Evolutionary conservation across 2,329 filamentous ascomycete genomes (phyloP).

Genomic region (Chalara sp.): DNA sequence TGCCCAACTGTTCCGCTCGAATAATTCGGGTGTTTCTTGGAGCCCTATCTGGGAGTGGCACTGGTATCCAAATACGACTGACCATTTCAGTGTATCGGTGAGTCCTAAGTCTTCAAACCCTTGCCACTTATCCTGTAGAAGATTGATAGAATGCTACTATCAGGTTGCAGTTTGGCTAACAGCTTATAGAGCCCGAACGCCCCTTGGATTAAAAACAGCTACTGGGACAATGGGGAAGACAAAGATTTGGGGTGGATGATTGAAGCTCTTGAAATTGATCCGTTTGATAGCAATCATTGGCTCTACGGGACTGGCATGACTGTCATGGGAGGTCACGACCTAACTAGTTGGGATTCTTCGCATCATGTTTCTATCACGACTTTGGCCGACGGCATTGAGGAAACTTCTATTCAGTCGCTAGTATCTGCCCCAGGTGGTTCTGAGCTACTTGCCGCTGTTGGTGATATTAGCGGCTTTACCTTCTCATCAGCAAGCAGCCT

Average conservation of each 20-base stretch:
- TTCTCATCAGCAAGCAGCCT: conserved; percentile 4
- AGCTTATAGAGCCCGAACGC: conserved; percentile 8
- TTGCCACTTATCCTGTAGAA: neutral
- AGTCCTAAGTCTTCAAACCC: neutral
- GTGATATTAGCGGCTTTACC: conserved; percentile 19
- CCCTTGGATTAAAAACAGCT: conserved; percentile 12
- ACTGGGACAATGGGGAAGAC: conserved; percentile 6
- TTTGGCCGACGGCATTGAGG: conserved; percentile 21
- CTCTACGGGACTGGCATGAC: conserved; percentile 51
- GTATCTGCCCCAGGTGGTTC: conserved; percentile 15
- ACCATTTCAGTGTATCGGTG: conserved; percentile 4
- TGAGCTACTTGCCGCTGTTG: conserved; percentile 17
- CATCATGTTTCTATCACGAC: conserved; percentile 7
- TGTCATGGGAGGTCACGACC: conserved; percentile 38
- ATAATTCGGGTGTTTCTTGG: conserved; percentile 40
- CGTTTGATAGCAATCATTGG: conserved; percentile 52
- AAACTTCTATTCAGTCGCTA: conserved; percentile 15
- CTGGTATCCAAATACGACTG: conserved; percentile 3
- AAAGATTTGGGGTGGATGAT: conserved; percentile 49
- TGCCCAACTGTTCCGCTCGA: conserved; percentile 48
- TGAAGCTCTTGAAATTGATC: conserved; percentile 50
- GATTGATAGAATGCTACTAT: no score
- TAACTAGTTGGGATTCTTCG: conserved; percentile 6
- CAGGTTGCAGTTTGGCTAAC: neutral
- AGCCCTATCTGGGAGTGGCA: conserved; percentile 27